Conservation (phyloP, 192 early-diverging fungal species). For the Rhizoclosmatium globosum region DNA sequence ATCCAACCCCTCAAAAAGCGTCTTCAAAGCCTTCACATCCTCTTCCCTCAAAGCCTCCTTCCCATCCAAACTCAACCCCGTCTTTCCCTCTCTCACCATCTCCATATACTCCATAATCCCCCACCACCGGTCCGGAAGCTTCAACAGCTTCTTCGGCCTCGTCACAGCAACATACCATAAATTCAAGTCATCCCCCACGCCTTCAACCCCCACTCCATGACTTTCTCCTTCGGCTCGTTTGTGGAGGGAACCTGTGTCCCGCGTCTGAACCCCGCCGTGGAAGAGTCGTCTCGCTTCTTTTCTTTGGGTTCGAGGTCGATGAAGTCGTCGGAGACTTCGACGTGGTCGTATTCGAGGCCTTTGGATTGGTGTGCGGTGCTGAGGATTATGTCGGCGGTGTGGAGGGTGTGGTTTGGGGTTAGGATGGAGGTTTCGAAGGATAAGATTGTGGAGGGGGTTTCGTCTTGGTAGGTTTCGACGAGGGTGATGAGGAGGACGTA, state of each 20-base stretch:
- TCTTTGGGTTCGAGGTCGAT: neutral
- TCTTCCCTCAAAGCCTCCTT: neutral
- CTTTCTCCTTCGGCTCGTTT: neutral
- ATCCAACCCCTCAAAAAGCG: conserved; percentile 21
- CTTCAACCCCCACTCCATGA: conserved; percentile 26
- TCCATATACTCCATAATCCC: conserved; percentile 27
- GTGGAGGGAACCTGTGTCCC: neutral
- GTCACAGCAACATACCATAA: conserved; percentile 41
- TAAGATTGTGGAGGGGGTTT: conserved; percentile 6
- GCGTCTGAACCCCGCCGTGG: neutral
- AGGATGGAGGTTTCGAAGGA: conserved; percentile 27
- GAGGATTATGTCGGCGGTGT: conserved; percentile 24
- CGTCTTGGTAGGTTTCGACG: conserved; percentile 14
- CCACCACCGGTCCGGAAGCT: conserved; percentile 34
- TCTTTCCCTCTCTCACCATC: neutral
- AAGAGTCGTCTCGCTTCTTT: neutral
- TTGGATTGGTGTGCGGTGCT: conserved; percentile 37
- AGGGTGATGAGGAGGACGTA: conserved; percentile 5
- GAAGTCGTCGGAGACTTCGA: conserved; percentile 36
- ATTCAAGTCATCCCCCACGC: conserved; percentile 40
- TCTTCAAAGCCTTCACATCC: neutral
- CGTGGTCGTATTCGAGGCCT: conserved; percentile 34
- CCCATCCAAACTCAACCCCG: neutral
- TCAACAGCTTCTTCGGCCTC: conserved; percentile 19
- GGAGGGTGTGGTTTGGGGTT: neutral